Base-by-base conservation (phyloP, 371 early-diverging fungal species). In the Mucor velutinosus region DNA sequence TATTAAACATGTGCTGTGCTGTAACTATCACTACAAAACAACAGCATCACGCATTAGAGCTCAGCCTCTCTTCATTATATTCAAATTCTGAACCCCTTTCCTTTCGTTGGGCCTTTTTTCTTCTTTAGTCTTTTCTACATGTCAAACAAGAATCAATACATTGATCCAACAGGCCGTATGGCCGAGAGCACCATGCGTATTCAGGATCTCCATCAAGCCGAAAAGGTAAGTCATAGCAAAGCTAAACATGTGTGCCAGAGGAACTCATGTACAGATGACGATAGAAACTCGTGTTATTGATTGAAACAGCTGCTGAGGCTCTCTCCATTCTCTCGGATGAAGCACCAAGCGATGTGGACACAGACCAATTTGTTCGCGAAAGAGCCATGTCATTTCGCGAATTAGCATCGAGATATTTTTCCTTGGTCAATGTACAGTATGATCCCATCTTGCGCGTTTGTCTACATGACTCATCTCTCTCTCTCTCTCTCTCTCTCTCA, bases 151-250 rank as follows among this genome's bases (percentile, higher is more conserved):
- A 60, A 64, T 27, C 61, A 70, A 32, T 62, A 63, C 37, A 33
- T 53, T 12, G 72, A 70, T 70, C 62, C 69, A 11, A 67, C 66
- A 17, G 65, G 71, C 19, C 58, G 60, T 10, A 64, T 79, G 51
- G 75, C 81, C 19, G 81, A 81, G 60, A 81, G 81, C 25, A 79
- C 81, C 0, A 56, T 78, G 17, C 75, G 83, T 15, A 80, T 82
- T 43, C 57, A 76, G 61, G 77, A 80, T 55, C 63, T 82, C 3
- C 76, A 80, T 45, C 75, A 78, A 62, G 77, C 70, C 14, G 83
- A 82, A 74, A 78, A 73, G 56, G 83, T 80, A 75, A 32, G 30
- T 30, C 6, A 30, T 30, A 30, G 30, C 30, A 30, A 6, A 30
- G 30, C 30, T 4, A 1, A 33, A 8, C 33, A 33, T 33, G 33